Evolutionary conservation across 805 yeast genomes (phyloP).

Genomic region (Nakazawaea pomicola): DNA sequence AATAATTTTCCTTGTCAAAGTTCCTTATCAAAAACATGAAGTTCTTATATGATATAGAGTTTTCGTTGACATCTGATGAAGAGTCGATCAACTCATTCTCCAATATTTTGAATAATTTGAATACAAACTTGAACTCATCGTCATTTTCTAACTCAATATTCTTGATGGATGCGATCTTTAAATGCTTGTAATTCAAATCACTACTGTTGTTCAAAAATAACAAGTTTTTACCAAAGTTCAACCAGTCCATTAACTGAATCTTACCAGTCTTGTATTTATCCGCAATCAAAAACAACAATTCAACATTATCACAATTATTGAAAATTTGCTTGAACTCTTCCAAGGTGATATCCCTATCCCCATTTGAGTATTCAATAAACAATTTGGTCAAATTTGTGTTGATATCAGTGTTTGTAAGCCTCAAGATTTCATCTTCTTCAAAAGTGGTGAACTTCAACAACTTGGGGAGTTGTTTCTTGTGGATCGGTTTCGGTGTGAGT

Average conservation of each 20-base stretch:
- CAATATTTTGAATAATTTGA: conserved; percentile 47
- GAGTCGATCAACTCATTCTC: conserved; percentile 26
- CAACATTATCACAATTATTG: conserved; percentile 25
- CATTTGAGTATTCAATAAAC: conserved; percentile 11
- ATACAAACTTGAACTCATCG: conserved; percentile 46
- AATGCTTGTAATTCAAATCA: conserved; percentile 11
- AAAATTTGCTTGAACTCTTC: conserved; percentile 6
- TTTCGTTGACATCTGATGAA: conserved; percentile 7
- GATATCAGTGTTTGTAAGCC: conserved; percentile 3
- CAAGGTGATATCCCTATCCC: conserved; percentile 5
- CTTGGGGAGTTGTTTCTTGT: conserved; percentile 9
- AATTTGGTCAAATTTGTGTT: conserved; percentile 11
- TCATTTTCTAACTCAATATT: conserved; percentile 18
- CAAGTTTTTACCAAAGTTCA: conserved; percentile 55
- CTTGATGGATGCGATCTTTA: conserved; percentile 9
- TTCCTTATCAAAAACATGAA: conserved; percentile 18
- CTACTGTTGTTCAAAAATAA: conserved; percentile 39
- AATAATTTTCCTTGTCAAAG: conserved; percentile 10
- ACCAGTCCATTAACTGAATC: conserved; percentile 67
- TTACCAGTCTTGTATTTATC: conserved; percentile 70
- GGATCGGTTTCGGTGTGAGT: conserved; percentile 9
- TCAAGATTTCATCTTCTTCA: conserved; percentile 13
- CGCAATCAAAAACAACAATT: conserved; percentile 73
- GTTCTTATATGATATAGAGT: conserved; percentile 16
- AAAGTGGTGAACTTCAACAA: conserved; percentile 11